Evolutionary conservation across 2,329 filamentous ascomycete genomes (phyloP), one percentile per base, ranked within the genome.

Genomic region (Lachnellula arida): DNA sequence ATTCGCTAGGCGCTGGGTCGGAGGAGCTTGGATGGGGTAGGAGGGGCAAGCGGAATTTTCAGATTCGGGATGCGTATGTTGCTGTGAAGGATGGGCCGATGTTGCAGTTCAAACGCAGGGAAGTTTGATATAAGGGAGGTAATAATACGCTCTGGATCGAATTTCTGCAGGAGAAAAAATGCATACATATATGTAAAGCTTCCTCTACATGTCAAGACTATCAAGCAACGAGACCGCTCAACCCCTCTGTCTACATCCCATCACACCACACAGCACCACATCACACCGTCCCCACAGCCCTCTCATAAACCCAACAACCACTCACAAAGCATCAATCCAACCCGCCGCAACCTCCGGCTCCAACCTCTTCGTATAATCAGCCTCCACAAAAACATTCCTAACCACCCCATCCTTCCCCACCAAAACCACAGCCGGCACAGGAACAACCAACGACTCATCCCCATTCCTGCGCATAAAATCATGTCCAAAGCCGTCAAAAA

Each of bases 381-480:
- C 62, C 14, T 76, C 70, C 4, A 73, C 59, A 52, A 64, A 71
- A 0, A 65, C 57, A 44, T 75, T 75, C 22, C 69, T 63, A 35
- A 75, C 70, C 8, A 70, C 53, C 0, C 72, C 72, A 5, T 66
- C 58, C 51, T 60, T 51, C 53, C 73, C 72, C 0, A 76, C 71
- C 39, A 76, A 58, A 7, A 76, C 52, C 0, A 70, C 74, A 1
- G 72, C 67, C 2, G 74, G 74, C 14, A 76, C 59, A 1, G 74
- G 73, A 7, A 76, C 66, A 28, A 62, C 63, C 39, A 73, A 65
- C 2, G 66, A 68, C 51, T 73, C 71, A 49, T 76, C 67, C 5
- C 74, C 74, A 52, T 76, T 73, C 7, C 65, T 54, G 23, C 54
- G 56, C 37, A 63, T 58, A 35, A 73, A 63, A 51, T 74, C 67